Percentiles rank a stretch among this genome's conserved stretches.
These are phyloP conservation scores for Parastagonospora avenae DNA, from an alignment of 2,329 filamentous ascomycete genomes.

Conservation along the genomic window DNA sequence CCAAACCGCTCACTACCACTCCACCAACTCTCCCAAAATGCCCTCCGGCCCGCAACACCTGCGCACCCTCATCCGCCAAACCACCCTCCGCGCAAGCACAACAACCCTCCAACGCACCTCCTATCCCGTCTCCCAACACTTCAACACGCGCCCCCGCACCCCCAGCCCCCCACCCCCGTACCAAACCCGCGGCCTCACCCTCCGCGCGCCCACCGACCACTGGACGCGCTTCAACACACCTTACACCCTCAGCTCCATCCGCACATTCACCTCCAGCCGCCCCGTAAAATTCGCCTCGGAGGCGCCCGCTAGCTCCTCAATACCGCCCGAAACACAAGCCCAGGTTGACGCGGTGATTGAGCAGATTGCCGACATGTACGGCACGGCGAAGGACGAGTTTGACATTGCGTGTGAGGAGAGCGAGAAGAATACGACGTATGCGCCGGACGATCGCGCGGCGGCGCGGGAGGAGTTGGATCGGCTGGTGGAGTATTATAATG, in stretches of 20 bases:
- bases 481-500: constrained; percentile 55
- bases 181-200: constrained; percentile 28
- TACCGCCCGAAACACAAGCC: constrained; percentile 24
- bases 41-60: constrained; percentile 27
- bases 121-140: constrained; percentile 25
- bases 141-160: constrained; percentile 26
- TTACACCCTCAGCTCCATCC: constrained; percentile 35
- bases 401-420: constrained; percentile 60
- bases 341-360: constrained; percentile 40
- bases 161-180: constrained; percentile 33
- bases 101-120: constrained; percentile 28
- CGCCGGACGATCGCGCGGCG: constrained; percentile 59
- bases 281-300: constrained; percentile 8
- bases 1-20: constrained; percentile 15
- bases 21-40: constrained; percentile 28
- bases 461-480: constrained; percentile 58
- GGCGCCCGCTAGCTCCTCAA: too few relatives aligned
- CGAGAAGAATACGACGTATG: constrained; percentile 61
- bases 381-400: constrained; percentile 50
- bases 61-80: constrained; percentile 36
- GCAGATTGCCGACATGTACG: constrained; percentile 45
- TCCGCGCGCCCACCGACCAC: constrained; percentile 29
- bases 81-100: constrained; percentile 30
- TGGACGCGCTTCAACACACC: constrained; percentile 44
- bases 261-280: constrained; percentile 30